Evolutionary conservation across 208 protist species (phyloP).

Genomic region (Kentomonas sorsogonicus): DNA sequence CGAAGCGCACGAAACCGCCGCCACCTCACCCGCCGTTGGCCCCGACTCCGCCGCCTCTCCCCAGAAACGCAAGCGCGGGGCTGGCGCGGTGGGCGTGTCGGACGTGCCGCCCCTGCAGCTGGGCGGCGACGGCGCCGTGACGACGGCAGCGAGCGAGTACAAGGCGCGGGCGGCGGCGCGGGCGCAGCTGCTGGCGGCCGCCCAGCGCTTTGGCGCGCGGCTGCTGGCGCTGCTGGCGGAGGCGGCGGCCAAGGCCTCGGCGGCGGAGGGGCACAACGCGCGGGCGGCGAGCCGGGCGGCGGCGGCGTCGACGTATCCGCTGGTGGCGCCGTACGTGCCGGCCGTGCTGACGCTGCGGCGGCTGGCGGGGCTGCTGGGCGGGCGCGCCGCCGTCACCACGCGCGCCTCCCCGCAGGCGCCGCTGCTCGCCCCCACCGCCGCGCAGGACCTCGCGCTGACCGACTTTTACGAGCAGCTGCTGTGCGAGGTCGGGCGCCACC

Average conservation of each 20-base stretch:
- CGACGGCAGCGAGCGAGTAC: neutral
- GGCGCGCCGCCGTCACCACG: slow-evolving; percentile 4
- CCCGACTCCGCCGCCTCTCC: neutral
- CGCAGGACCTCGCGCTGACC: slow-evolving; percentile 15
- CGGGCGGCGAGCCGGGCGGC: neutral
- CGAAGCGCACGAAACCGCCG: neutral
- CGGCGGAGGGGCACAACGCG: neutral
- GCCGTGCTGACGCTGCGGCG: slow-evolving; percentile 13
- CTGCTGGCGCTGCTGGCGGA: neutral
- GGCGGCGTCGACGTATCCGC: slow-evolving; percentile 8
- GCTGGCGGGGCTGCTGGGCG: slow-evolving; percentile 7
- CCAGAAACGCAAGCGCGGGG: neutral
- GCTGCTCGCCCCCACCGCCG: slow-evolving; percentile 14
- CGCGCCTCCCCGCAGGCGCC: slow-evolving; percentile 8
- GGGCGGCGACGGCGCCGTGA: neutral
- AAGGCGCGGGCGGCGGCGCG: neutral
- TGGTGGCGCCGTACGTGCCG: slow-evolving; percentile 12
- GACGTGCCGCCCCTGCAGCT: neutral
- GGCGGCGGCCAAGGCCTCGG: neutral
- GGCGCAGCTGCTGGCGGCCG: neutral
- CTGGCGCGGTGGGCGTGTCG: neutral
- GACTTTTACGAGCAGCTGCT: slow-evolving; percentile 18
- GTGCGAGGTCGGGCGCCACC: slow-evolving; percentile 9
- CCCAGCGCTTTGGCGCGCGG: neutral
- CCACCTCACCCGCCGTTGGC: neutral